Evolutionary conservation across 768 basidiomycete genomes (phyloP).

Genomic region (Pholiota conissans): DNA sequence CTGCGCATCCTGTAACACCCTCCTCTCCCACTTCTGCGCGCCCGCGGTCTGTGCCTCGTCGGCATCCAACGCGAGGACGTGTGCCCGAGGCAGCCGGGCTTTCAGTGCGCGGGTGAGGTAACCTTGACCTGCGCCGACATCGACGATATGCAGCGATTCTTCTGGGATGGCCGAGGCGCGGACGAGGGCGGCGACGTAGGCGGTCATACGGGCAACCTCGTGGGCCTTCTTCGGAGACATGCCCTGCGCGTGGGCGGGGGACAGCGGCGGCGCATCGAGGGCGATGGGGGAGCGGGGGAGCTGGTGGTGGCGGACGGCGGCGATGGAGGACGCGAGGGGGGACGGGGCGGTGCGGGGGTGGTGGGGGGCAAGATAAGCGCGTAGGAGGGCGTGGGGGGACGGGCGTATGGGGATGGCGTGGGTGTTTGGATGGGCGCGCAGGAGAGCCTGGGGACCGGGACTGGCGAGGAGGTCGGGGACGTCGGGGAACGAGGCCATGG

Average conservation of each 20-base stretch:
- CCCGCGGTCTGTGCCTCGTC: constrained; percentile 59
- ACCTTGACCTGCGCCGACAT: constrained; percentile 78
- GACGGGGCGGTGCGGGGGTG: constrained; percentile 10
- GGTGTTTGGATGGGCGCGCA: constrained; percentile 45
- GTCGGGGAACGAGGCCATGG: constrained; percentile 2
- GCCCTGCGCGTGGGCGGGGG: constrained; percentile 30
- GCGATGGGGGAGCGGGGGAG: constrained; percentile 24
- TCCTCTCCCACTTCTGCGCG: constrained; percentile 45
- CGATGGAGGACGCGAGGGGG: constrained; percentile 21
- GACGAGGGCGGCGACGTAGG: constrained; percentile 46
- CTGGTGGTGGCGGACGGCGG: constrained; percentile 23
- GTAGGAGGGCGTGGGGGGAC: constrained; percentile 21
- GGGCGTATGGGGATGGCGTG: constrained; percentile 11
- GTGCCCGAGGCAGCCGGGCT: constrained; percentile 29
- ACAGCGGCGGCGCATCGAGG: constrained; percentile 6
- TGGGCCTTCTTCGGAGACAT: constrained; percentile 80
- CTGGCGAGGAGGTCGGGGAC: background rate
- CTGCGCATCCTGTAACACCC: constrained; percentile 20
- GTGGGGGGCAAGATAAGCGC: constrained; percentile 1
- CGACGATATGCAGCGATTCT: constrained; percentile 49
- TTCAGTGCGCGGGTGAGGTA: constrained; percentile 60
- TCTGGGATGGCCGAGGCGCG: constrained; percentile 18
- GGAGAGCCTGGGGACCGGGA: background rate
- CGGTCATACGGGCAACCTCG: constrained; percentile 65
- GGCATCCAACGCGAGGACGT: constrained; percentile 69